Evolutionary conservation across 305 asterid species (phyloP).

Genomic region (Plantago lanceolata): DNA sequence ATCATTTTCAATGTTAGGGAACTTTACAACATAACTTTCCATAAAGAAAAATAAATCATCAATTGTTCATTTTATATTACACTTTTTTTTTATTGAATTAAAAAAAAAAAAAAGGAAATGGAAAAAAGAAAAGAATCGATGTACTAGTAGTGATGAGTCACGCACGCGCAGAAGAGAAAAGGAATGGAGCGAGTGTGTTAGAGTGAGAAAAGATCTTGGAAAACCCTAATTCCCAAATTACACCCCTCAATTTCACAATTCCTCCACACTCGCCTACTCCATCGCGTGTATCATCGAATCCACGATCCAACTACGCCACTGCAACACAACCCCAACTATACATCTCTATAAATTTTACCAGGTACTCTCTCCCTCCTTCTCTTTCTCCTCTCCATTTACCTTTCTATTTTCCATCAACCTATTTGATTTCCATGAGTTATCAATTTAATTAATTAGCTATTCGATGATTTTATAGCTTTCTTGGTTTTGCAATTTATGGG

Average conservation of each 20-base stretch:
- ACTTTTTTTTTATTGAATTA: no score
- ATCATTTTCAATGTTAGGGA: no score
- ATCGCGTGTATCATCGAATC: constrained; percentile 58
- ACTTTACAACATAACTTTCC: no score
- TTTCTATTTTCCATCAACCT: not conserved
- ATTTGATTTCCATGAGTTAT: not conserved
- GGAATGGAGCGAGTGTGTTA: constrained; percentile 36
- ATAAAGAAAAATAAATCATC: no score
- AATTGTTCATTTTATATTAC: no score
- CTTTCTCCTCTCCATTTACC: not conserved
- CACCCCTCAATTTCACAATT: constrained; percentile 18
- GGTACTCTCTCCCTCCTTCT: constrained; percentile 32
- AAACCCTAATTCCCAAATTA: constrained; percentile 54
- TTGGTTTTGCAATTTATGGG: no score
- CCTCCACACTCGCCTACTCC: constrained; percentile 56
- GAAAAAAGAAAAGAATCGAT: not conserved
- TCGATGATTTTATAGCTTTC: not conserved
- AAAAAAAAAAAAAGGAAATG: not conserved
- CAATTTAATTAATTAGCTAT: no score
- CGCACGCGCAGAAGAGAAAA: constrained; percentile 43
- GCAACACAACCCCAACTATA: not conserved
- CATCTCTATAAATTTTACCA: constrained; percentile 21
- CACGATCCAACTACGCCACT: constrained; percentile 31
- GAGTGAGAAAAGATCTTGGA: constrained; percentile 33
- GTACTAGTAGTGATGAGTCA: constrained; percentile 18